Evolutionary conservation across 202 grass and related monocot species (phyloP).

Genomic region (Sporobolus alterniflorus): DNA sequence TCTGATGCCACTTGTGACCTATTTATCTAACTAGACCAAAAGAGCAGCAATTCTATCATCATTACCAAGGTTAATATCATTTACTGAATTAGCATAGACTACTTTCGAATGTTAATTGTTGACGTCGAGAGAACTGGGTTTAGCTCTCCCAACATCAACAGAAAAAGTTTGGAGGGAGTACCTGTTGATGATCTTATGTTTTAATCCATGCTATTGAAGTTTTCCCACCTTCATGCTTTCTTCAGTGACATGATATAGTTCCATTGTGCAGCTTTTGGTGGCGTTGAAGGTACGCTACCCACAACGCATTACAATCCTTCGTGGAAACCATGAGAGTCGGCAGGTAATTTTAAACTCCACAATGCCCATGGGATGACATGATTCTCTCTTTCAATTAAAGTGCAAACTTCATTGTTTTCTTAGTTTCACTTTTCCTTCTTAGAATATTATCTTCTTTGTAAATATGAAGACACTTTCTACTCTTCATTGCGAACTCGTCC

Average conservation of each 20-base stretch:
- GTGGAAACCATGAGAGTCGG: slow-evolving; percentile 88
- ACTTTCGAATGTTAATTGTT: too few relatives aligned
- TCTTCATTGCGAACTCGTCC: background rate
- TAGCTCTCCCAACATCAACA: too few relatives aligned
- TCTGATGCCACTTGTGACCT: too few relatives aligned
- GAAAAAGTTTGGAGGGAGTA: too few relatives aligned
- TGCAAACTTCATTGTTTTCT: background rate
- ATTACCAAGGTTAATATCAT: too few relatives aligned
- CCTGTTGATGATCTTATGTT: slow-evolving; percentile 2
- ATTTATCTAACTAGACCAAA: too few relatives aligned
- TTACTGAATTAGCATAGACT: too few relatives aligned
- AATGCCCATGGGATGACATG: too few relatives aligned
- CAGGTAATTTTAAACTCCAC: slow-evolving; percentile 64
- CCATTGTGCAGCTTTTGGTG: slow-evolving; percentile 72
- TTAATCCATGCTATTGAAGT: background rate
- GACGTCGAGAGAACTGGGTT: too few relatives aligned
- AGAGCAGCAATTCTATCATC: too few relatives aligned
- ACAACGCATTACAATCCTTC: slow-evolving; percentile 87
- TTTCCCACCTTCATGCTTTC: too few relatives aligned
- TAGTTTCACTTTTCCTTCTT: background rate
- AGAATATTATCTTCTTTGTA: background rate
- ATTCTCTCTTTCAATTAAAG: too few relatives aligned
- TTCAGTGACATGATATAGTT: background rate
- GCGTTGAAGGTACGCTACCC: slow-evolving; percentile 83
- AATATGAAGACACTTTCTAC: background rate